These are phyloP conservation scores for Heritiera littoralis DNA, from an alignment of 345 rosid species.

Conservation along the genomic window DNA sequence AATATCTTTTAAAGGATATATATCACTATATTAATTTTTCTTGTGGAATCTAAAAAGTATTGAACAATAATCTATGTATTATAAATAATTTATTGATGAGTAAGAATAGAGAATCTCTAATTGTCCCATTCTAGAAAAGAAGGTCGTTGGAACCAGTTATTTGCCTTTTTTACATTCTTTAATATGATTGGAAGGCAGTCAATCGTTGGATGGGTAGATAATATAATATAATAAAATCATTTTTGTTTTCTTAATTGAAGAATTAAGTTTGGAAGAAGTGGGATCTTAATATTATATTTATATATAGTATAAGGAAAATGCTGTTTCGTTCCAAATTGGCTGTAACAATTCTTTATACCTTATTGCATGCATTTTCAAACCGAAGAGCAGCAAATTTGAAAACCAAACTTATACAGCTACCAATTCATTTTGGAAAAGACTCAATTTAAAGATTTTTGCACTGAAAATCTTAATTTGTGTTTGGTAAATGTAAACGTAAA, in stretches of 20 bases:
- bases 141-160: background rate
- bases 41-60: too few species aligned
- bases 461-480: background rate
- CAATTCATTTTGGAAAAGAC: background rate
- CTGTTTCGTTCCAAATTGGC: background rate
- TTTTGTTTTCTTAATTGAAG: background rate
- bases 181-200: background rate
- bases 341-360: background rate
- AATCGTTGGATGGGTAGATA: background rate
- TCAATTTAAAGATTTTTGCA: background rate
- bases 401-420: background rate
- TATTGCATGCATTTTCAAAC: background rate
- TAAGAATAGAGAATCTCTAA: too few species aligned
- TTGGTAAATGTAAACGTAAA: background rate
- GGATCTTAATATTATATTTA: background rate
- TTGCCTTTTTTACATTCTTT: background rate
- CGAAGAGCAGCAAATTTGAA: conserved; percentile 6
- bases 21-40: too few species aligned
- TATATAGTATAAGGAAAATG: background rate
- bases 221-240: too few species aligned
- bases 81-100: too few species aligned
- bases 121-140: background rate
- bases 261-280: background rate
- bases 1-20: too few species aligned
- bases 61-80: too few species aligned